Percentiles rank a stretch among this genome's conserved stretches.
These are phyloP conservation scores for Backusella sp. DNA, from an alignment of 192 early-diverging fungal genomes.

Conservation along the genomic window DNA sequence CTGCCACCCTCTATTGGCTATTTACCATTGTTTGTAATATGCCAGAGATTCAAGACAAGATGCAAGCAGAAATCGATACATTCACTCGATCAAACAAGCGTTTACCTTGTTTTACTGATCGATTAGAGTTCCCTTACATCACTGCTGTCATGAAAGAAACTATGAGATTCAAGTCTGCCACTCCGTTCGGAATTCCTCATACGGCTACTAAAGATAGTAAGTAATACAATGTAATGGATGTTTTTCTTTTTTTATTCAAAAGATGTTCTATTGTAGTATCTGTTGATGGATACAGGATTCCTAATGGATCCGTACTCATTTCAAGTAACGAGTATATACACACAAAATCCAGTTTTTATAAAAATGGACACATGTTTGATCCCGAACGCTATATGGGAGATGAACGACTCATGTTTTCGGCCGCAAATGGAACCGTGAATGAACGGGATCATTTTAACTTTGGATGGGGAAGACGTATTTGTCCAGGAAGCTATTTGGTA, in stretches of 20 bases:
- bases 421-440: slow-evolving; percentile 15
- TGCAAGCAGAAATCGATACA: slow-evolving; percentile 13
- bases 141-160: slow-evolving; percentile 12
- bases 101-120: slow-evolving; percentile 1
- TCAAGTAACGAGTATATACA: slow-evolving; percentile 51
- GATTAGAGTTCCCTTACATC: slow-evolving; percentile 15
- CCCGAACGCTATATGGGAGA: slow-evolving; percentile 40
- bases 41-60: slow-evolving; percentile 19
- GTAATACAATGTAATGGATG: not conserved
- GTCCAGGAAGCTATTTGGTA: not conserved
- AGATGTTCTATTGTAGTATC: not conserved
- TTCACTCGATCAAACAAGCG: not conserved
- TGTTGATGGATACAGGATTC: slow-evolving; percentile 45
- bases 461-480: slow-evolving; percentile 18
- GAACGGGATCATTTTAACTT: slow-evolving; percentile 19
- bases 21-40: not conserved
- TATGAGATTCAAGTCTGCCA: not conserved
- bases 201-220: slow-evolving; percentile 6
- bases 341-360: slow-evolving; percentile 25
- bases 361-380: slow-evolving; percentile 44
- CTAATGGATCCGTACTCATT: slow-evolving; percentile 42
- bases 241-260: not conserved
- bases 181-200: slow-evolving; percentile 14
- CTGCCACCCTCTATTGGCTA: not conserved
- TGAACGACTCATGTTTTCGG: not conserved